Base-by-base conservation (phyloP, 2,329 filamentous ascomycete species). In the Arthrobotrys musiformis region DNA sequence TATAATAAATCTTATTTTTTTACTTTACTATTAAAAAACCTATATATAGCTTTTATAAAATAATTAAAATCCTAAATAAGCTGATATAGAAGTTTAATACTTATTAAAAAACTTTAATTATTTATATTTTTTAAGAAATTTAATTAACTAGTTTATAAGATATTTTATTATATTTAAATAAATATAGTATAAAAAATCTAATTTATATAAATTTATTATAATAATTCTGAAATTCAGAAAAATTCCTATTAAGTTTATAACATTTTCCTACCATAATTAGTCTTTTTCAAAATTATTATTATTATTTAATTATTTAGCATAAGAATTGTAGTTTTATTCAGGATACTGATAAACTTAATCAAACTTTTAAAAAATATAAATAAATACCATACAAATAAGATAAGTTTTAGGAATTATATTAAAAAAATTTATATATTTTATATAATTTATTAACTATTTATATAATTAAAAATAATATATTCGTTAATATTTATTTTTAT, bases 91-190 rank as follows among this genome's bases (percentile, higher is more conserved):
- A 24, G 11, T n/a, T 11, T 26, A 48, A 48, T 8, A 24, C 11
- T 24, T 4, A 50, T 50, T 50, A 50, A 50, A 50, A 15, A 50
- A 50, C 5, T 28, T 3, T 15, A 50, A 28, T 28, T 22, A 28
- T 50, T 50, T 50, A 50, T 50, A 50, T 50, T 50, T 50, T 50
- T 22, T 22, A n/a, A 50, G n/a, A 28, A 50, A 50, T 28, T 50
- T 50, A 28, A 50, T 28, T 26, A 50, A 28, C n/a, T 50, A 50
- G 26, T 50, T 28, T 28, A 50, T 50, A 50, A 50, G 4, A 50
- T 50, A 50, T 50, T 50, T 50, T n/a, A 50, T 28, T 50, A 50
- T 50, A 28, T 28, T 22, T 50, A 50, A 28, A 15, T 50, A 50
- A 50, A 50, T 50, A 22, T 28, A 50, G 19, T 50, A n/a, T 50